Base-by-base conservation (phyloP, 2,329 filamentous ascomycete genomes). In the Harringtonia lauricola region DNA sequence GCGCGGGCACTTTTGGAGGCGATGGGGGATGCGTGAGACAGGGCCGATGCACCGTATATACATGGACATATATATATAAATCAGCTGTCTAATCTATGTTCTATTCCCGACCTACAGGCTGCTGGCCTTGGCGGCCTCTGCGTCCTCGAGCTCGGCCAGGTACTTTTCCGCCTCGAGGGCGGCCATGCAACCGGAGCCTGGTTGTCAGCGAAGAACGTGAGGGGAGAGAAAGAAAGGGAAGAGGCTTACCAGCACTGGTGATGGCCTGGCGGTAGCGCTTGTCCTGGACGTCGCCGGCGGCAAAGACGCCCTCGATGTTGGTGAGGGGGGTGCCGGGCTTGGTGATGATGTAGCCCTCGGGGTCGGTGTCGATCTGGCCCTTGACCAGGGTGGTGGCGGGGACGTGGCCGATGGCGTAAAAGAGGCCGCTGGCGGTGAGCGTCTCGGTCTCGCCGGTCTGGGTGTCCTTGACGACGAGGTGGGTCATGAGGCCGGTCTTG, bases 221-320 rank as follows among this genome's bases (percentile, higher is more conserved):
- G 19, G 17, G 19, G 21, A 26, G 34, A 9, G 40, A 17, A 36
- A 38, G 8, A 22, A 36, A 17, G 21, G n/a, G 36, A 7, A 14
- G 21, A 15, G 28, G 76, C 81, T 60, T 71, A 88, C 87, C 90
- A 55, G 92, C 92, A 67, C 89, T 95, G 51, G 92, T 98, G 53
- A 98, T 94, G 38, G 92, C 92, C 70, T 98, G 92, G 61, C 92
- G 79, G 65, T 98, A 98, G 60, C 83, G 80, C 81, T 96, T 98
- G 63, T 98, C 94, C 71, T 98, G 92, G 10, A 98, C 94, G 61
- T 98, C 92, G 51, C 92, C 92, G 10, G 90, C 92, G 31, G 92
- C 92, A 60, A 95, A 98, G 18, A 98, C 87, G 62, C 92, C 92
- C 59, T 87, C 79, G 7, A 95, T 65, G 64, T 79, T 95, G 39